Conservation (phyloP, 2,329 filamentous ascomycete genomes). For the Helotiales sp. region DNA sequence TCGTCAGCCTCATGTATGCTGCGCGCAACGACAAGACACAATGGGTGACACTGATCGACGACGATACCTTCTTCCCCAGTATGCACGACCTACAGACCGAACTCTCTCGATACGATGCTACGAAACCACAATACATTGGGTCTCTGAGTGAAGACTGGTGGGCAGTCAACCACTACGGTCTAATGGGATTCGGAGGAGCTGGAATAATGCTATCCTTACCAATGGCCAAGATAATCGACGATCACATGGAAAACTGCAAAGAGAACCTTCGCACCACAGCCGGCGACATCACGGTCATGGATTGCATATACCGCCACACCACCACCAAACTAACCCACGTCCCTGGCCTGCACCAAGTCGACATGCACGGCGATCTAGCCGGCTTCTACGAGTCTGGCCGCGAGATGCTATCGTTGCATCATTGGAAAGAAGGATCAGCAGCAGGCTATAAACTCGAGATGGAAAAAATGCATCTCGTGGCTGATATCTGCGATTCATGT, state of each 20-base stretch:
- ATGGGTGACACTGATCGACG: constrained; percentile 33
- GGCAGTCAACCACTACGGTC: constrained; percentile 34
- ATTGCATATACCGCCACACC: constrained; percentile 32
- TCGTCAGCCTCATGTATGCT: constrained; percentile 42
- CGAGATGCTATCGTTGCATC: constrained; percentile 32
- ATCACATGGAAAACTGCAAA: constrained; percentile 30
- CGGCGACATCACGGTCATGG: constrained; percentile 34
- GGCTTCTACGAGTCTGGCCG: constrained; percentile 36
- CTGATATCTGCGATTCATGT: constrained; percentile 39
- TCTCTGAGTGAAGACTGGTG: constrained; percentile 34
- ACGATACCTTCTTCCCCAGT: constrained; percentile 37
- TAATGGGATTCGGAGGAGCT: constrained; percentile 36
- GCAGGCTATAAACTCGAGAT: constrained; percentile 32
- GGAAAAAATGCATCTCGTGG: constrained; percentile 34
- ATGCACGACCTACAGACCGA: constrained; percentile 31
- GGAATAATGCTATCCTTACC: constrained; percentile 32
- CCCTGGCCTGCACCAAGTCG: constrained; percentile 31
- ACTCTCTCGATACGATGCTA: constrained; percentile 34
- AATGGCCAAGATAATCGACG: constrained; percentile 27
- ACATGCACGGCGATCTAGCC: constrained; percentile 33
- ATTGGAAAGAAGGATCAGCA: constrained; percentile 33
- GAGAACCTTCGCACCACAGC: constrained; percentile 29
- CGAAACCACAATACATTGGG: constrained; percentile 30
- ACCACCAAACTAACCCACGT: constrained; percentile 29
- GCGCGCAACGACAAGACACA: constrained; percentile 39